Evolutionary conservation across 2,329 filamentous ascomycete species (phyloP).

Genomic region (Ophiobolus disseminans): DNA sequence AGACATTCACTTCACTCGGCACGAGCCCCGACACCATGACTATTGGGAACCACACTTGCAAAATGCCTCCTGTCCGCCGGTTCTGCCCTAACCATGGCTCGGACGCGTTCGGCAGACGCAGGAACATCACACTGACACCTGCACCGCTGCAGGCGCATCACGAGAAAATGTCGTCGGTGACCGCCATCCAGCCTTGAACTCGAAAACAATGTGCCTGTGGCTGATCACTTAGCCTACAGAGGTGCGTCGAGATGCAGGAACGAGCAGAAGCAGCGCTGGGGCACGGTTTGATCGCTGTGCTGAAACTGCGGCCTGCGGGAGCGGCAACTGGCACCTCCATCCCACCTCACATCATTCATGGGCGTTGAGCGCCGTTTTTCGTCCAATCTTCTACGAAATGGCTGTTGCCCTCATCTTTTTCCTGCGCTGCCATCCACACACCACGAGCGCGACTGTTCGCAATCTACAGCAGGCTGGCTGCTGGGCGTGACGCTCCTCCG

Average conservation of each 20-base stretch:
- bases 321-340: slow-evolving; percentile 13
- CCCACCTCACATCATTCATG: not conserved
- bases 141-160: slow-evolving; percentile 17
- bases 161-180: slow-evolving; percentile 19
- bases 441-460: slow-evolving; percentile 10
- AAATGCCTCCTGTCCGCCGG: not conserved
- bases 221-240: slow-evolving; percentile 30
- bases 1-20: no score
- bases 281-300: slow-evolving; percentile 46
- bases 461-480: slow-evolving; percentile 11
- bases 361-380: not conserved
- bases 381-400: slow-evolving; percentile 14
- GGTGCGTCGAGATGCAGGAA: slow-evolving; percentile 46
- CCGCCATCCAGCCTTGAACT: slow-evolving; percentile 23
- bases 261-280: slow-evolving; percentile 43
- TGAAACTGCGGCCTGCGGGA: slow-evolving; percentile 42
- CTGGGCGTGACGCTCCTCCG: slow-evolving; percentile 42
- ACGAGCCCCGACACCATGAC: not conserved
- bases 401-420: slow-evolving; percentile 3
- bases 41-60: not conserved
- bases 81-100: not conserved
- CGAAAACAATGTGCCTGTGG: slow-evolving; percentile 30
- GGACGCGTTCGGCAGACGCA: slow-evolving; percentile 12
- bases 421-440: slow-evolving; percentile 14
- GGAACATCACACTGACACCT: slow-evolving; percentile 16